Conservation (phyloP, 2,329 filamentous ascomycete species). For the Fusarium tanahbumbuense region DNA sequence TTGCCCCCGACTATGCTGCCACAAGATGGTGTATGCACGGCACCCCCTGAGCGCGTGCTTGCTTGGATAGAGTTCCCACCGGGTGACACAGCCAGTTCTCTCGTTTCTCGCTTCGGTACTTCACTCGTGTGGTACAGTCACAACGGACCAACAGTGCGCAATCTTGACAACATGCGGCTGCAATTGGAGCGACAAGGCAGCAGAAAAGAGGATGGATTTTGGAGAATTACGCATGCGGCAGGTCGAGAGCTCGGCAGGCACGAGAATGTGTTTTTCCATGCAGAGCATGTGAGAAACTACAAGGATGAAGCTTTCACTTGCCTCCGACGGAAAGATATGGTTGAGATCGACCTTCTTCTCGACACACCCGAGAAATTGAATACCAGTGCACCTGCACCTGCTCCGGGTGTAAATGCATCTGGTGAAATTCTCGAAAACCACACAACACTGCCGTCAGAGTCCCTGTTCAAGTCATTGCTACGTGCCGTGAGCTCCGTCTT, state of each 20-base stretch:
- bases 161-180: slow-evolving; percentile 69
- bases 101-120: slow-evolving; percentile 50
- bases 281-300: slow-evolving; percentile 79
- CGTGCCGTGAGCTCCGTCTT: slow-evolving; percentile 61
- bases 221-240: slow-evolving; percentile 83
- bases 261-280: slow-evolving; percentile 84
- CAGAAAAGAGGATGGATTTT: slow-evolving; percentile 58
- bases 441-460: slow-evolving; percentile 48
- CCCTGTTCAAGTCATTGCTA: slow-evolving; percentile 61
- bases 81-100: slow-evolving; percentile 52
- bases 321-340: slow-evolving; percentile 75
- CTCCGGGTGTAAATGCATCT: slow-evolving; percentile 31
- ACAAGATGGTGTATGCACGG: slow-evolving; percentile 78
- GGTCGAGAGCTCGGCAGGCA: slow-evolving; percentile 85
- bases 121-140: slow-evolving; percentile 52
- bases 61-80: slow-evolving; percentile 74
- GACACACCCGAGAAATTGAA: slow-evolving; percentile 45
- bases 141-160: slow-evolving; percentile 60
- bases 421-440: slow-evolving; percentile 19
- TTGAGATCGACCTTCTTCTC: slow-evolving; percentile 76
- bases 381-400: slow-evolving; percentile 36
- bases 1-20: slow-evolving; percentile 81
- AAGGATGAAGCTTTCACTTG: slow-evolving; percentile 87
- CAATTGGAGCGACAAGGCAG: slow-evolving; percentile 72
- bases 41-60: slow-evolving; percentile 76